These are phyloP conservation scores for Alternaria sp. DNA, from an alignment of 2,329 filamentous ascomycete genomes.

Conservation along the genomic window DNA sequence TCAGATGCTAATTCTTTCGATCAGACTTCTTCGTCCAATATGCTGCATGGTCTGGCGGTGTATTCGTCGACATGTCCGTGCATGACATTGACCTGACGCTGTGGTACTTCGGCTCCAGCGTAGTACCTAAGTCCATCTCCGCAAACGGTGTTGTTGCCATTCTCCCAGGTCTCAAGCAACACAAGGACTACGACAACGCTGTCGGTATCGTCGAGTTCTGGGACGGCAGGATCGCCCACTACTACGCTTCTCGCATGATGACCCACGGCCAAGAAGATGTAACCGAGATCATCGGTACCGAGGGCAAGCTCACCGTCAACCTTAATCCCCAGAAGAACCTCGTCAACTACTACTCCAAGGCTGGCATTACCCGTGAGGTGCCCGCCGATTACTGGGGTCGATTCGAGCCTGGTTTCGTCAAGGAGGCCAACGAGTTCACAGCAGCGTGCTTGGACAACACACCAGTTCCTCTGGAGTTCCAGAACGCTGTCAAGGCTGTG, in stretches of 20 bases:
- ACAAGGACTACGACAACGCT: slow-evolving; percentile 56
- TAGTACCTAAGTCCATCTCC: slow-evolving; percentile 49
- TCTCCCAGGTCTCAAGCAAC: slow-evolving; percentile 51
- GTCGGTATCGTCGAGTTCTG: slow-evolving; percentile 57
- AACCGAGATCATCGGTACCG: slow-evolving; percentile 2
- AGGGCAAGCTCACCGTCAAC: slow-evolving; percentile 25
- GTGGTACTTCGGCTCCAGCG: slow-evolving; percentile 52
- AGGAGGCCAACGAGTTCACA: slow-evolving; percentile 53
- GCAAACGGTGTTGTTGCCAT: slow-evolving; percentile 48
- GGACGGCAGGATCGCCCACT: slow-evolving; percentile 56
- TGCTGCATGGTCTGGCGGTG: slow-evolving; percentile 53
- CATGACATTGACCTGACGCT: slow-evolving; percentile 58
- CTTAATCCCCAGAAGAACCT: slow-evolving; percentile 43
- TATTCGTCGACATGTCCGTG: slow-evolving; percentile 57
- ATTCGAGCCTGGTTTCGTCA: slow-evolving; percentile 53
- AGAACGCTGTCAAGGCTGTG: slow-evolving; percentile 47
- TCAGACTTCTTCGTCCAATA: slow-evolving; percentile 56
- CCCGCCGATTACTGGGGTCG: slow-evolving; percentile 52
- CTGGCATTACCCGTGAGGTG: slow-evolving; percentile 51
- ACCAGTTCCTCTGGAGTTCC: slow-evolving; percentile 48
- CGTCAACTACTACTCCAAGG: slow-evolving; percentile 44
- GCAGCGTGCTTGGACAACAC: slow-evolving; percentile 49
- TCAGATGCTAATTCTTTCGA: slow-evolving; percentile 24
- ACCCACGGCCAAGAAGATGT: slow-evolving; percentile 49
- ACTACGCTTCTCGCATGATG: slow-evolving; percentile 56